Evolutionary conservation across 495 filamentous ascomycete genomes (phyloP).

Genomic region (Penicillium mononematosum): DNA sequence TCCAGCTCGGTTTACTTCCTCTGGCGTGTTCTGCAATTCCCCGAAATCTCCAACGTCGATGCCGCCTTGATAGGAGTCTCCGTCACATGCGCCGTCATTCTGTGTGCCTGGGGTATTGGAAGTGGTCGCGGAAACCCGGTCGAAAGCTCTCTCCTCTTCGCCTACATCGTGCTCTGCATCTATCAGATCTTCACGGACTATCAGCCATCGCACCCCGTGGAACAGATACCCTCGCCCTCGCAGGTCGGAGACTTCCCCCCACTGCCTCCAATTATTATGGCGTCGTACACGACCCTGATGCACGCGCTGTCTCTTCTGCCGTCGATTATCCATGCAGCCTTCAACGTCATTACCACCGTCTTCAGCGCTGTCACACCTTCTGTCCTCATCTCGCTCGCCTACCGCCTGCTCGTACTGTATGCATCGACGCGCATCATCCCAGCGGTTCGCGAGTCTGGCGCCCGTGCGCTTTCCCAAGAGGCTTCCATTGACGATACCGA

Average conservation of each 20-base stretch:
- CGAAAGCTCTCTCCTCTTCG: conserved; percentile 92
- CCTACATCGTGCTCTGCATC: conserved; percentile 93
- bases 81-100: conserved; percentile 84
- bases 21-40: conserved; percentile 90
- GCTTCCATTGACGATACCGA: conserved; percentile 81
- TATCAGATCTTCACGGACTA: conserved; percentile 99
- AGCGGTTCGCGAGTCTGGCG: conserved; percentile 81
- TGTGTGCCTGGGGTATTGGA: conserved; percentile 91
- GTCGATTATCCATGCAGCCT: conserved; percentile 75
- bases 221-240: conserved; percentile 51
- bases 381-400: conserved; percentile 89
- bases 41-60: conserved; percentile 89
- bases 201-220: conserved; percentile 65
- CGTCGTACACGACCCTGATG: conserved; percentile 89
- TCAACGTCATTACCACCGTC: conserved; percentile 84
- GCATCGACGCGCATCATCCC: conserved; percentile 95
- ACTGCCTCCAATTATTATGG: conserved; percentile 95
- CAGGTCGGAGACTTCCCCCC: conserved; percentile 83
- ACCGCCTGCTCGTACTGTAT: conserved; percentile 91
- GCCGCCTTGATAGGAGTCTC: conserved; percentile 89
- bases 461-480: conserved; percentile 76
- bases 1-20: conserved; percentile 95
- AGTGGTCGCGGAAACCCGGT: conserved; percentile 94
- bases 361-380: conserved; percentile 92
- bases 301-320: conserved; percentile 82